Base-by-base conservation (phyloP, 2,329 filamentous ascomycete species). In the Alternaria longipes region DNA sequence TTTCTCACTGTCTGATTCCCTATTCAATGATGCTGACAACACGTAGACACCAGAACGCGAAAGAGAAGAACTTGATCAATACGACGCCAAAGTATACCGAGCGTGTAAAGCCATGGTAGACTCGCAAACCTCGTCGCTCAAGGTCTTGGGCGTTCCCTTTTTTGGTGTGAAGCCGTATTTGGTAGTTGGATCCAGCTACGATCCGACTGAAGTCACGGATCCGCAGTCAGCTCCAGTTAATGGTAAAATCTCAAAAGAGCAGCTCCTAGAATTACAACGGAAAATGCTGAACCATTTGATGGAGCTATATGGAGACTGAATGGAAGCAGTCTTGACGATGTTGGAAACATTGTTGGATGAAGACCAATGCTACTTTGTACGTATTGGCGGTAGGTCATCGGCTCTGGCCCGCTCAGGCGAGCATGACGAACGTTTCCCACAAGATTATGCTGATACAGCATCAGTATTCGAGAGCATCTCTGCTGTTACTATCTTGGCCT, bases 21-120 rank as follows among this genome's bases (percentile, higher is more conserved):
- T 11, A 18, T 14, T 7, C 1, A 6, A 30, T 5, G 12, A 34
- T 4, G 49, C 62, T 66, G 41, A 64, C 12, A 28, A 22, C n/a
- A 7, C 18, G 5, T 26, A 84, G 79, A 82, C 81, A 28, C 74
- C 76, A 8, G 78, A 84, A 63, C 81, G 84, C 49, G 79, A 87
- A 47, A 74, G 82, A 34, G 79, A 82, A 49, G 89, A 91, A 73
- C 76, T 91, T 8, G 73, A 79, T 30, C 80, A 80, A 20, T 90
- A 88, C 70, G 87, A 90, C 65, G 76, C 78, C 54, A 91, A 91
- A 70, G 86, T 91, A 16, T 86, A 90, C 67, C 82, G 80, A 56
- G 88, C 87, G 3, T 84, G 85, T 52, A 77, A 78, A 41, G 80
- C 85, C 11, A 90, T 91, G 88, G 82, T 85, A 0, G 80, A 82